Percentiles rank a stretch among this genome's conserved stretches.
Evolutionary conservation across 495 filamentous ascomycete species (phyloP).

Genomic region (Neurospora hispaniola): DNA sequence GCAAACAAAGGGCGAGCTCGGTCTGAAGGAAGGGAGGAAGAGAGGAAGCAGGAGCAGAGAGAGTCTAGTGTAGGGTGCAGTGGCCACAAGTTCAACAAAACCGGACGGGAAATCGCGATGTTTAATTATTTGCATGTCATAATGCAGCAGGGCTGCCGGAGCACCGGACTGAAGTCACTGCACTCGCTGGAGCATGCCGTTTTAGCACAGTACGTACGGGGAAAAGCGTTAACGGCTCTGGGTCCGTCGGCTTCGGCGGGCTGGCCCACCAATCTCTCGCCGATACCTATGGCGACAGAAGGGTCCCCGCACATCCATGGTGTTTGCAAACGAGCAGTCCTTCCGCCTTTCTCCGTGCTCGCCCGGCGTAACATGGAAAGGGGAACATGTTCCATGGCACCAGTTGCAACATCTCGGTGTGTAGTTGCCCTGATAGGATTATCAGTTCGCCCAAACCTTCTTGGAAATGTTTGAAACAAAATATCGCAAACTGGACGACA

Average conservation of each 20-base stretch:
- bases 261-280: neutral
- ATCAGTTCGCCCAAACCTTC: neutral
- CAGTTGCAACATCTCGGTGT: neutral
- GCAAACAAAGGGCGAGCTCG: neutral
- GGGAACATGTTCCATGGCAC: neutral
- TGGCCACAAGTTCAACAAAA: neutral
- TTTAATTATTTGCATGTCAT: constrained; percentile 16
- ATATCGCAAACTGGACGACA: neutral
- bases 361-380: neutral
- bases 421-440: neutral
- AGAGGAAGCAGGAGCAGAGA: neutral
- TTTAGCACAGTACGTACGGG: neutral
- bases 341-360: neutral
- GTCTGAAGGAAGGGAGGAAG: neutral
- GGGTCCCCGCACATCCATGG: neutral
- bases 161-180: neutral
- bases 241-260: neutral
- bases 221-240: neutral
- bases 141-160: constrained; percentile 3
- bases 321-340: neutral
- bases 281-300: neutral
- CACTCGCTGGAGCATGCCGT: no score
- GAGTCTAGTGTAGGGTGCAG: neutral
- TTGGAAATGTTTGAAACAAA: neutral
- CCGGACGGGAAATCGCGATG: constrained; percentile 11